Evolutionary conservation across 1,284 basidiomycete species (phyloP), one percentile per base, ranked within the genome.

Genomic region (Spongiforma sp.): DNA sequence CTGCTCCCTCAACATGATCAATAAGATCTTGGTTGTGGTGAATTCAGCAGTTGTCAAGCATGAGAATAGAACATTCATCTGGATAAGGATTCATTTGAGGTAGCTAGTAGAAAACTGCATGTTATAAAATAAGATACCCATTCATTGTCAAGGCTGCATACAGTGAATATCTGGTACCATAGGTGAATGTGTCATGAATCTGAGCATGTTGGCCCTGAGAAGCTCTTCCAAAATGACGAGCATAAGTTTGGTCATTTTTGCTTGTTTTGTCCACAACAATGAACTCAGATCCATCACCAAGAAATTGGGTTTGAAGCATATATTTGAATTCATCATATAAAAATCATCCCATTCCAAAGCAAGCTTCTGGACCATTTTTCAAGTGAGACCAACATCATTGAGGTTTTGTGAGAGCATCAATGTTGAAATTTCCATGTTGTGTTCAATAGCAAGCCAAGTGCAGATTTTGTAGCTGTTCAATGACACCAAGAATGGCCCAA

Each of bases 61-160:
- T 37, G 2, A 65, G 21, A 1, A 66, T 53, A 10, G 62, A 66
- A n/a, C 11, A 15, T 39, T 41, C 59, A 2, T 43, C 17, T 0
- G 57, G 65, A 32, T 46, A 66, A 4, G 60, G 56, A n/a, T 64
- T 61, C 65, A 64, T 66, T 15, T 55, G 26, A 4, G 59, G 60
- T 2, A 65, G 59, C 63, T 64, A 33, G 24, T 17, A 10, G n/a
- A 43, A 26, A 26, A n/a, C 9, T 24, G 14, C 24, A 14, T 15
- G 9, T 21, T 7, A n/a, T n/a, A 11, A n/a, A n/a, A n/a, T 5
- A 50, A 50, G 48, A 50, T 50, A 50, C 24, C n/a, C n/a, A n/a
- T n/a, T n/a, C n/a, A 28, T 14, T 30, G 28, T 50, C n/a, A 50
- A 14, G 5, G 48, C 48, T n/a, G 48, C 48, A 30, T 28, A 30